Evolutionary conservation across 257 asterid genomes (phyloP), one percentile per base, ranked within the genome.

Genomic region (Anisodus acutangulus): DNA sequence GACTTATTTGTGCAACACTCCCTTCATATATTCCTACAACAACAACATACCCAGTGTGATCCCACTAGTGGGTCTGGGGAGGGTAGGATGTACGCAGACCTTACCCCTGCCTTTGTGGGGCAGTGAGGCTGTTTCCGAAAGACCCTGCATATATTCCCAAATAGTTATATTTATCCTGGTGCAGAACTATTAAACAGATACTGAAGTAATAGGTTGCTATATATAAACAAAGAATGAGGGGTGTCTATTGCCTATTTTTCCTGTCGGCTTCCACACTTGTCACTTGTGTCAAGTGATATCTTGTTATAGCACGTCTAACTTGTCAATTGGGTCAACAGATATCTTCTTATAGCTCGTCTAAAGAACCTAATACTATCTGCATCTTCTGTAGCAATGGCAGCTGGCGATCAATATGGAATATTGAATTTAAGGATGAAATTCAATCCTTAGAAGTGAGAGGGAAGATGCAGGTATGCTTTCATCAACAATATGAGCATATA

Each of bases 381-480:
- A 74, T 80, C 85, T 85, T 82, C 26, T 69, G 82, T 86, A 96
- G 98, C 92, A 94, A 93, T 86, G 99, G 99, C 79, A 94, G 98
- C 86, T 96, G 98, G 99, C 93, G 91, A 82, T 94, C 99, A 70
- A 87, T 88, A 69, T 96, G 99, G 98, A 87, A 86, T 83, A 74
- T 92, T 83, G 93, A 88, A 71, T 96, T 94, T 85, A 94, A 90
- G 89, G 95, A 94, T 79, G 99, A 92, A 49, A 78, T 88, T 86
- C 98, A 96, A 83, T 83, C 85, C 76, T 90, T 96, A 88, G 98
- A 93, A 92, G 91, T 92, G 76, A 90, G 89, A 87, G 99, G 98
- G 87, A 90, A 84, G 89, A 85, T 92, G 90, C 93, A 92, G 97
- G 99, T 92, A 90, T 87, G 59, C 62, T 62, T 90, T 86, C 66